Evolutionary conservation across 495 filamentous ascomycete genomes (phyloP).

Genomic region (Lasiosphaeria hispida): DNA sequence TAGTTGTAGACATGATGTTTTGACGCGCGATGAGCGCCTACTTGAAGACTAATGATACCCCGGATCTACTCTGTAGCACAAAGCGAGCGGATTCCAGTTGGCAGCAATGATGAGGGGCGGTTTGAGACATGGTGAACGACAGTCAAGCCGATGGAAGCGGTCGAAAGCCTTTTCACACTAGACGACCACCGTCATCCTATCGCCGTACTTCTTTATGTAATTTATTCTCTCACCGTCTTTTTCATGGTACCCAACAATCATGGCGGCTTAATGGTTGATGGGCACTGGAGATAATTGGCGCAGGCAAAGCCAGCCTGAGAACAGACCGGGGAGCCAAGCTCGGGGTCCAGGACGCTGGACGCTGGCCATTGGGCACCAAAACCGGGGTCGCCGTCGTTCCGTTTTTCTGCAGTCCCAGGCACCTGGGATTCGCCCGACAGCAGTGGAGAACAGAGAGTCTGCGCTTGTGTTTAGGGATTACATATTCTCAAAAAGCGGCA

Average conservation of each 20-base stretch:
- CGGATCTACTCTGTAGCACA: background rate
- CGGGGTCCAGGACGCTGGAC: background rate
- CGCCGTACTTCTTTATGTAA: background rate
- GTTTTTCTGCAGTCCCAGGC: background rate
- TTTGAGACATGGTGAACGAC: background rate
- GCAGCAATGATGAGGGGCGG: background rate
- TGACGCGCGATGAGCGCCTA: no score
- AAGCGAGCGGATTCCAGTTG: background rate
- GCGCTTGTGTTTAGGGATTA: background rate
- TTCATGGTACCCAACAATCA: no score
- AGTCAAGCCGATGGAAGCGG: background rate
- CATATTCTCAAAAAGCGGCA: no score
- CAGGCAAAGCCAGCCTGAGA: background rate
- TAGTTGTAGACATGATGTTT: no score
- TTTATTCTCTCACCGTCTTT: background rate
- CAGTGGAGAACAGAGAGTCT: background rate
- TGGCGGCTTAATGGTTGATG: no score
- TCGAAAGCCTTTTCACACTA: background rate
- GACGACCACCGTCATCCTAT: background rate
- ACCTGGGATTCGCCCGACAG: conserved; percentile 4
- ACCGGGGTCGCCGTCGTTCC: background rate
- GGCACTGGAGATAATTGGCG: background rate
- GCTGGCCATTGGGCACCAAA: background rate
- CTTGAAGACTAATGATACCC: no score
- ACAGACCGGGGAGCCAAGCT: background rate